Percentiles rank a stretch among this genome's conserved stretches.
These are phyloP conservation scores for Cyanidioschyzon merolae DNA, from an alignment of 23 red algal genomes.

Conservation along the genomic window DNA sequence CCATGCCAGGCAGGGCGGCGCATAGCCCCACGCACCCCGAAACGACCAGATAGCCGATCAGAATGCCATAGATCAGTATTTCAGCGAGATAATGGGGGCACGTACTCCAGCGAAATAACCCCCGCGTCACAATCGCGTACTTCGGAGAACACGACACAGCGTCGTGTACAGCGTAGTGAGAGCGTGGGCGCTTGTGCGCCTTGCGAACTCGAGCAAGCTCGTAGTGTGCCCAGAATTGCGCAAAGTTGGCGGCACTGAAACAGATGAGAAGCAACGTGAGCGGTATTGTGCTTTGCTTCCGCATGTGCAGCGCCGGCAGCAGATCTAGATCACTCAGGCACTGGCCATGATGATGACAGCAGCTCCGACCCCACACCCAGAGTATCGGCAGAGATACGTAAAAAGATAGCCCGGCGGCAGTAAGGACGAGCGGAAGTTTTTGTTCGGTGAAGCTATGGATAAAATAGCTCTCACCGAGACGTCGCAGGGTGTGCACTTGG, in stretches of 20 bases:
- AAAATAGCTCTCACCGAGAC: background rate
- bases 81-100: slow-evolving; percentile 9
- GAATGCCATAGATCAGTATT: background rate
- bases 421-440: background rate
- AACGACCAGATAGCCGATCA: background rate
- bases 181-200: background rate
- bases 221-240: background rate
- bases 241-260: background rate
- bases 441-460: background rate
- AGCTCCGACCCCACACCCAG: background rate
- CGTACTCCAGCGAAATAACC: background rate
- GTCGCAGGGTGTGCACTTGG: background rate
- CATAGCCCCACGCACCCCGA: background rate
- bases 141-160: background rate
- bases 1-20: background rate
- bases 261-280: too few relatives aligned
- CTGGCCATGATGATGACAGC: too few relatives aligned
- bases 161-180: background rate
- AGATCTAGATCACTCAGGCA: too few relatives aligned
- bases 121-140: background rate
- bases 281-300: too few relatives aligned
- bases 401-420: background rate
- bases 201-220: background rate
- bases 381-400: background rate
- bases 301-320: too few relatives aligned